phyloP scores from a whole-genome alignment of 129 eudicot genomes.

The carrot (Daucus carota) region DH1_v3.0 NC_030385.2:32653001-32653500 shows the following conservation, averaged over 20 bases:
- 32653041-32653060: slow-evolving; percentile 48
- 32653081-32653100: slow-evolving; percentile 56
- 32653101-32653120: slow-evolving; percentile 43
- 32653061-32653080: slow-evolving; percentile 47
- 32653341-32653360: neutral
- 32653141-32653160: neutral
- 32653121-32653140: slow-evolving; percentile 62
- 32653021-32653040: slow-evolving; percentile 69
- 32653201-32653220: neutral
- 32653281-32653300: too few species aligned
- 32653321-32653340: neutral
- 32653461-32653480: neutral
- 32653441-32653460: neutral
- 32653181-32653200: neutral
- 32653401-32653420: neutral
- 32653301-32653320: neutral
- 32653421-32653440: neutral
- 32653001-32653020: slow-evolving; percentile 54
- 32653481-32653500: neutral
- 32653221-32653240: neutral
- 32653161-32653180: neutral
- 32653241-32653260: neutral
- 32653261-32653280: neutral
- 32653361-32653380: neutral
- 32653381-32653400: neutral